Base-by-base conservation (phyloP, 768 basidiomycete genomes). In the Gyrodon lividus region DNA sequence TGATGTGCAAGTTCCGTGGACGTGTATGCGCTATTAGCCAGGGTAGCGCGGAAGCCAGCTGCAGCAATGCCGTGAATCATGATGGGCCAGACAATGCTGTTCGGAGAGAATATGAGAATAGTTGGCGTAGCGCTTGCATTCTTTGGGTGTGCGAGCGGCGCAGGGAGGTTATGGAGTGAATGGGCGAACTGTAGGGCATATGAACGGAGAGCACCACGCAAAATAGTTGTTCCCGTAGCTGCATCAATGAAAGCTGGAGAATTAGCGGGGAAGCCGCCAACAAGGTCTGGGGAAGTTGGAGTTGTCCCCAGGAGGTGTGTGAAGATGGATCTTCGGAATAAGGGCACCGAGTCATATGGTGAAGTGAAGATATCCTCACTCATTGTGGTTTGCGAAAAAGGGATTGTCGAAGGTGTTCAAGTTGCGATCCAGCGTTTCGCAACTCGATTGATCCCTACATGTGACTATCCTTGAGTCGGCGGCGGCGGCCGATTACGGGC, bases 11-110 rank as follows among this genome's bases (percentile, higher is more conserved):
- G 77, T 62, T 95, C 92, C 7, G 70, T 62, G 3, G 82, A 65
- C 4, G 82, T 86, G 60, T 89, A 93, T 0, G 76, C 75, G 51
- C 78, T 82, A 64, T 92, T 94, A 14, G 87, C 86, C 13, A 89
- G 80, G 0, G 90, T 88, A 46, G 80, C 78, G 39, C 80, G 70
- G 14, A 89, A 61, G 4, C 87, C 88, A 0, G 84, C 86, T 0
- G 90, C 85, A 38, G 85, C 72, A 63, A 69, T 66, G 43, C 66
- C 53, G 16, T 72, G 68, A 6, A 83, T 51, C 43, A 77, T 63
- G 51, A 81, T 63, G 1, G 82, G 78, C 70, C 74, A 85, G 38
- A 72, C 70, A 41, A 91, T 59, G 17, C 75, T 82, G 68, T 93
- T 92, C 8, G 79, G 83, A 2, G 84, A 84, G 63, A 78, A 90